Base-by-base conservation (phyloP, 75 land plant genomes). In the Picea sitchensis region DNA sequence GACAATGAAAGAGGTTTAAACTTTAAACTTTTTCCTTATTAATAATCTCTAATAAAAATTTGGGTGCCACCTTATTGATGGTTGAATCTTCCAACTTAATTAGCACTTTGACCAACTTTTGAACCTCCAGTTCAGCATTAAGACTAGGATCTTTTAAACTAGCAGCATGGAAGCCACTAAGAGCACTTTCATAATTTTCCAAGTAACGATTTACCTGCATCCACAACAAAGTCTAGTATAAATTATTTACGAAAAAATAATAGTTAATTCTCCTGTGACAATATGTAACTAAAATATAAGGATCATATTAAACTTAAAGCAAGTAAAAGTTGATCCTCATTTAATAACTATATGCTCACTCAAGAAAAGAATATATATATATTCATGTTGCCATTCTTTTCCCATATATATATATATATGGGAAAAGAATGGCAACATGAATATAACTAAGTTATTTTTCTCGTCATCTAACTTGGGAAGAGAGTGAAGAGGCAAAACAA, bases 181-280 rank as follows among this genome's bases (percentile, higher is more conserved):
- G 92, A 44, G 99, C 97, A 44, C 97, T 85, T 77, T 94, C 99
- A 88, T 96, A 96, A 78, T 96, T 93, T 81, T 96, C 97, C 58
- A 94, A 79, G 77, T 94, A 96, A 73, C 86, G 87, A 81, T 96
- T 87, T 14, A 87, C 97, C 99, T 96, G 88, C 67, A 63, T 76
- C 8, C 14, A 73, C 26, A 64, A 77, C 34, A 41, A 77, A 77
- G n/a, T 57, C 20, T n/a, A 54, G 23, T 54, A 75, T 26, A 20
- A n/a, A 75, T 32, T 32, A 17, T 2, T 20, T 38, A 30, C 8
- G 32, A 58, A 56, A 76, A 20, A 20, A 54, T 18, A 13, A 76
- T 47, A 76, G 9, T 76, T 77, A 2, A 21, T 65, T 14, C 38
- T 65, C 38, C 68, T 0, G 14, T 32, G 68, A 14, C 30, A 32